Evolutionary conservation across 306 rosid genomes (phyloP).

Genomic region (Cercis canadensis): DNA sequence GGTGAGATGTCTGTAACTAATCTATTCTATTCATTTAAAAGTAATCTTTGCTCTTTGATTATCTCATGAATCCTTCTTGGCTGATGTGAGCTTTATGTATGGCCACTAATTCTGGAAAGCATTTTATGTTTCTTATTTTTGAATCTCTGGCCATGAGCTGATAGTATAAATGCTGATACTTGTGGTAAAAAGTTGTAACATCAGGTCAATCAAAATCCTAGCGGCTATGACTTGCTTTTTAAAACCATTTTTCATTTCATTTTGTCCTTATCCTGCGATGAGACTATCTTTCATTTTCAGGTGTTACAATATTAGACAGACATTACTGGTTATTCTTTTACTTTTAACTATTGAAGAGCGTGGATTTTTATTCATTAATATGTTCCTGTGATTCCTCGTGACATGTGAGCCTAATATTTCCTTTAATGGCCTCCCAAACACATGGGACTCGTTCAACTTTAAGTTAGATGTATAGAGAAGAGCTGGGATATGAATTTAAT

Average conservation of each 20-base stretch:
- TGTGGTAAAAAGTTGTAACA: slow-evolving; percentile 24
- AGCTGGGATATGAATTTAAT: neutral
- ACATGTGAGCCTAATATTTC: slow-evolving; percentile 10
- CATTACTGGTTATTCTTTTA: neutral
- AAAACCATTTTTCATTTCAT: slow-evolving; percentile 4
- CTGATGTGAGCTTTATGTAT: slow-evolving; percentile 8
- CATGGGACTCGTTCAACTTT: neutral
- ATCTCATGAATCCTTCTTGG: neutral
- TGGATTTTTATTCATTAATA: neutral
- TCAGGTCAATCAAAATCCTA: neutral
- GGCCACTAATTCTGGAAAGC: neutral
- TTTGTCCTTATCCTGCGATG: slow-evolving; percentile 4
- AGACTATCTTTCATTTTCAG: slow-evolving; percentile 7
- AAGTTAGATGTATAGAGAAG: slow-evolving; percentile 10
- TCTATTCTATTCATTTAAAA: slow-evolving; percentile 23
- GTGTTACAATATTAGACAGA: slow-evolving; percentile 9
- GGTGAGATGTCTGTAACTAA: slow-evolving; percentile 51
- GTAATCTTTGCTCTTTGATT: slow-evolving; percentile 9
- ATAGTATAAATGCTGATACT: slow-evolving; percentile 24
- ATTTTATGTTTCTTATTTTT: slow-evolving; percentile 15
- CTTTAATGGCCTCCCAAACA: slow-evolving; percentile 25
- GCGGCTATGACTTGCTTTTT: neutral
- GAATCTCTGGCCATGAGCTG: slow-evolving; percentile 36
- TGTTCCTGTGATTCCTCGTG: neutral
- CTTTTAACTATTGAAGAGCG: neutral